Evolutionary conservation across 768 basidiomycete species (phyloP), one percentile per base, ranked within the genome.

Genomic region (Podaxis pistillaris): DNA sequence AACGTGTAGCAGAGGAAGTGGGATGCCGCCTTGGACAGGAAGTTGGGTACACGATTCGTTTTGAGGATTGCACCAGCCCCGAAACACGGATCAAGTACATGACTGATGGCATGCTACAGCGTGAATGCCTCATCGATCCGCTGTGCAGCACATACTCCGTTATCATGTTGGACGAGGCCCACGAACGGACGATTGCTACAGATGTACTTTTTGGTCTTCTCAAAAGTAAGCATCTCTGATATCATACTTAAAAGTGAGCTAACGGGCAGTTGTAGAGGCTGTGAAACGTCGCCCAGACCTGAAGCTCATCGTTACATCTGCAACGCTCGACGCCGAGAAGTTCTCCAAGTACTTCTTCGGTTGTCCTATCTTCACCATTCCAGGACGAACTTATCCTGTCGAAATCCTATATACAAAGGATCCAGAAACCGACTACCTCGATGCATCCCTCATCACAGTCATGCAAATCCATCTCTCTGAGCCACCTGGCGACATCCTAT

Each of bases 11-110:
- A 2, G 97, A 99, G 75, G 97, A 99, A 77, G 96, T 99, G 15
- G 97, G 97, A 11, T 98, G 96, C 77, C 87, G 97, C 15, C 79
- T 99, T 8, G 97, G 97, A 5, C 94, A 96, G 71, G 97, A 98
- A 74, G 96, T 99, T 64, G 97, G 97, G 6, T 99, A 99, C 73
- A 92, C 92, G 5, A 98, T 99, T 68, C 96, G 97, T 79, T 99
- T 99, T 74, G 97, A 99, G 78, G 97, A 99, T 75, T 95, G 96
- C 75, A 98, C 97, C 5, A 91, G 94, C 71, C 96, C 97, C 3
- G 97, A 99, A 76, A 98, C 97, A 2, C 88, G 91, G 71, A 99
- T 99, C 83, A 99, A 98, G 76, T 99, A 97, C 83, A 98, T 99
- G 97, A 99, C 97, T 70, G 97, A 98, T 71, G 97, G 97, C 79